Evolutionary conservation across 768 basidiomycete species (phyloP).

Genomic region (Leucosporidium yakuticum): DNA sequence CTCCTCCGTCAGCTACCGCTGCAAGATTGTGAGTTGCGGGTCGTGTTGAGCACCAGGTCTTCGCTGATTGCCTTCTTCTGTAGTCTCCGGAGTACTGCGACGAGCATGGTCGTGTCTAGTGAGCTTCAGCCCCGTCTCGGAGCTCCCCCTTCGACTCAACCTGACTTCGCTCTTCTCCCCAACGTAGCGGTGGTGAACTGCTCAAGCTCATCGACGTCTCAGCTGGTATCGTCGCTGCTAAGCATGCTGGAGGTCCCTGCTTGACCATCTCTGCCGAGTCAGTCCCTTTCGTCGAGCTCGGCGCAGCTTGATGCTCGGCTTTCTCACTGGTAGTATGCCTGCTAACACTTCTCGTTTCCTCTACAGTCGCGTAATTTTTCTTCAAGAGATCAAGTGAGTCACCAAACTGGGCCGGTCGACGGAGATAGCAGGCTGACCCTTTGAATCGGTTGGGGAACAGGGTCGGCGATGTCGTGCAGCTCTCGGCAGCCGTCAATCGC

Average conservation of each 20-base stretch:
- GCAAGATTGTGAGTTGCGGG: not conserved
- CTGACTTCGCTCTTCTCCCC: too few relatives aligned
- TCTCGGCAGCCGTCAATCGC: slow-evolving; percentile 24
- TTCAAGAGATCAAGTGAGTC: not conserved
- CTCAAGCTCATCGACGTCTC: slow-evolving; percentile 33
- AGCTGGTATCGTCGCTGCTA: slow-evolving; percentile 30
- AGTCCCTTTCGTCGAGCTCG: not conserved
- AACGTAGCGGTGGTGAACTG: slow-evolving; percentile 23
- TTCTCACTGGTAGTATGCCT: not conserved
- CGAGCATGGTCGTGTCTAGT: slow-evolving; percentile 22
- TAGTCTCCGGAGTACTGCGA: slow-evolving; percentile 26
- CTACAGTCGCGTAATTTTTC: slow-evolving; percentile 25
- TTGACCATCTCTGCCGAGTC: slow-evolving; percentile 31
- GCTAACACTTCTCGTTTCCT: not conserved
- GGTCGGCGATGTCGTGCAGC: slow-evolving; percentile 26
- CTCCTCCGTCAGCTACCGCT: not conserved
- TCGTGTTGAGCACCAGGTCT: not conserved
- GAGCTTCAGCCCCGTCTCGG: too few relatives aligned
- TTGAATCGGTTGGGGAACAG: slow-evolving; percentile 12
- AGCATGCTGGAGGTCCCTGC: slow-evolving; percentile 27
- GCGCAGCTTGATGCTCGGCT: not conserved
- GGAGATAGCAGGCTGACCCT: too few relatives aligned
- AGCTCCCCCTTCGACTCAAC: too few relatives aligned
- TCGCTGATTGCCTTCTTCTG: not conserved
- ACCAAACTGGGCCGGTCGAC: not conserved